Conservation (phyloP, 768 basidiomycete genomes). For the Psilocybe tampanensis region DNA sequence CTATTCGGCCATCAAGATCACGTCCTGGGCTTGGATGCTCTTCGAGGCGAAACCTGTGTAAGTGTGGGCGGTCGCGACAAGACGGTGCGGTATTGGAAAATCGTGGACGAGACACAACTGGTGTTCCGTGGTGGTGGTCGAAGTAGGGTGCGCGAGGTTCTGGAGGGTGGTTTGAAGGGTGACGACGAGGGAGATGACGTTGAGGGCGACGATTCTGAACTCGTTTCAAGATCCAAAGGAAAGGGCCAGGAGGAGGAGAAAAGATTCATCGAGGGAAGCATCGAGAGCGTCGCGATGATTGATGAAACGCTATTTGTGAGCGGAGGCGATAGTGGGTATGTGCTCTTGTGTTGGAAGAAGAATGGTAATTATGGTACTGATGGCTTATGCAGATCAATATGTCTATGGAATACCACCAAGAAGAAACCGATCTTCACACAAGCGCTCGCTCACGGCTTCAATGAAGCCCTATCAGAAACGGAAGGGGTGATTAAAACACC, state of each 20-base stretch:
- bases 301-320: conserved; percentile 93
- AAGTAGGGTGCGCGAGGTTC: conserved; percentile 74
- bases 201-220: conserved; percentile 28
- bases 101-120: conserved; percentile 91
- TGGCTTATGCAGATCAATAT: conserved; percentile 69
- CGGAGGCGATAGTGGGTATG: conserved; percentile 96
- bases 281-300: conserved; percentile 93
- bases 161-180: conserved; percentile 76
- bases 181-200: conserved; percentile 53
- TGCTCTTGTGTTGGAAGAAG: background rate
- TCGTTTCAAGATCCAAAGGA: conserved; percentile 29
- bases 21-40: conserved; percentile 74
- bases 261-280: conserved; percentile 84
- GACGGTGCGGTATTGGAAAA: conserved; percentile 94
- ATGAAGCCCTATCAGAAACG: conserved; percentile 68
- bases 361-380: background rate
- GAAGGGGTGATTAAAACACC: conserved; percentile 79
- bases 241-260: conserved; percentile 38
- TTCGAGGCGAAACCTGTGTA: conserved; percentile 83
- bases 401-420: conserved; percentile 88
- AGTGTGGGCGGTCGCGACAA: conserved; percentile 91
- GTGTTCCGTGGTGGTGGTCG: conserved; percentile 96
- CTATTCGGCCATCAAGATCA: conserved; percentile 96
- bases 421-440: conserved; percentile 94
- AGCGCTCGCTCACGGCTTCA: conserved; percentile 84